Evolutionary conservation across 441 rosid genomes (phyloP).

Genomic region (Hura crepitans): DNA sequence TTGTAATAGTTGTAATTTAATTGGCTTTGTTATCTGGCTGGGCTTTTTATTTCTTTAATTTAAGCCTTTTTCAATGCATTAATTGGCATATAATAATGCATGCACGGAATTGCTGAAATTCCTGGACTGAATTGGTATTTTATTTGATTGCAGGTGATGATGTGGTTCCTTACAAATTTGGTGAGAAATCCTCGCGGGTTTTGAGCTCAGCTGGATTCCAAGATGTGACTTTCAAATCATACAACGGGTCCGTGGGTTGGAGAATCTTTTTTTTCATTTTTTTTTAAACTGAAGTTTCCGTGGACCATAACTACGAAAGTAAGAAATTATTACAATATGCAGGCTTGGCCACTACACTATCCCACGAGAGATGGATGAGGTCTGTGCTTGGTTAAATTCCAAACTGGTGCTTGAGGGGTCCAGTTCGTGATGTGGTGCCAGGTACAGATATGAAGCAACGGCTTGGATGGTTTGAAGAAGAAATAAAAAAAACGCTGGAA

Average conservation of each 20-base stretch:
- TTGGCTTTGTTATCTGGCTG: neutral
- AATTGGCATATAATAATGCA: too few relatives aligned
- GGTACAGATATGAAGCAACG: neutral
- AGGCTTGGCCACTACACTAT: slow-evolving; percentile 88
- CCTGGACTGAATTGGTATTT: slow-evolving; percentile 16
- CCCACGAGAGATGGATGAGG: slow-evolving; percentile 82
- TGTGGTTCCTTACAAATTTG: slow-evolving; percentile 76
- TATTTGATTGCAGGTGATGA: slow-evolving; percentile 61
- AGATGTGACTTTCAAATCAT: slow-evolving; percentile 63
- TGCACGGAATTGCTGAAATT: neutral
- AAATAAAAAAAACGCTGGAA: too few relatives aligned
- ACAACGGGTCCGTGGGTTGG: slow-evolving; percentile 47
- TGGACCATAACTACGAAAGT: neutral
- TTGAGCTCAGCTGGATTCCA: slow-evolving; percentile 58
- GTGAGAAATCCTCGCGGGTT: slow-evolving; percentile 72
- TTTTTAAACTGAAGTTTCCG: too few relatives aligned
- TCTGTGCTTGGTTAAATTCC: slow-evolving; percentile 69
- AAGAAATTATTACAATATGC: slow-evolving; percentile 15
- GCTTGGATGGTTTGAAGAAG: slow-evolving; percentile 8
- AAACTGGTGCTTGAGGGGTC: slow-evolving; percentile 61
- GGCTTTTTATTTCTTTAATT: neutral
- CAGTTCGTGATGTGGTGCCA: slow-evolving; percentile 23
- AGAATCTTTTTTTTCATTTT: neutral
- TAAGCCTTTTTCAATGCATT: too few relatives aligned
- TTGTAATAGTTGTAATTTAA: neutral